Conservation (phyloP, 2,329 filamentous ascomycete genomes). For the Exophiala calicioides region DNA sequence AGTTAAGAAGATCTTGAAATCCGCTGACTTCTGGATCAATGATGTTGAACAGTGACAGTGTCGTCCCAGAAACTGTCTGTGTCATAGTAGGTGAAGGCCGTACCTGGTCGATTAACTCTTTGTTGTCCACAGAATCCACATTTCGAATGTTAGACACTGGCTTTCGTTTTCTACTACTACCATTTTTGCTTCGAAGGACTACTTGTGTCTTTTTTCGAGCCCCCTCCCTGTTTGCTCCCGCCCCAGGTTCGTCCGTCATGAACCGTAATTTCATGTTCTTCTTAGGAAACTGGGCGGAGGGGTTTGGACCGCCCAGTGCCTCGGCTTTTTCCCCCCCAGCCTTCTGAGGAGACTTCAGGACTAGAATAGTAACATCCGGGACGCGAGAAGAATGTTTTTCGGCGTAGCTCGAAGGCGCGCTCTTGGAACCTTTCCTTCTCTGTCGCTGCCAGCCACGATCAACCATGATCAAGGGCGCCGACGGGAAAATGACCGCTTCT, state of each 20-base stretch:
- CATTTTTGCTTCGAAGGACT: constrained; percentile 5
- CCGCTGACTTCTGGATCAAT: constrained; percentile 23
- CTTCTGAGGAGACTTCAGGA: no score
- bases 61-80: constrained; percentile 7
- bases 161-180: neutral
- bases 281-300: no score
- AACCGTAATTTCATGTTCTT: constrained; percentile 13
- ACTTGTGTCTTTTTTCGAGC: no score
- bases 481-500: constrained; percentile 23
- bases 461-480: constrained; percentile 26
- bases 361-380: constrained; percentile 21
- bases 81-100: neutral
- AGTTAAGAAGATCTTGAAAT: constrained; percentile 17
- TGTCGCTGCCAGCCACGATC: constrained; percentile 26
- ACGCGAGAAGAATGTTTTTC: constrained; percentile 11
- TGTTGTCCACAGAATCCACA: neutral
- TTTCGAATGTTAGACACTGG: neutral
- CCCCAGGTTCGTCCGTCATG: constrained; percentile 17
- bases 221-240: no score
- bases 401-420: neutral
- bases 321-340: neutral
- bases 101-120: no score
- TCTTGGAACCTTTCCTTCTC: constrained; percentile 12
- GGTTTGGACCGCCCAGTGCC: neutral
- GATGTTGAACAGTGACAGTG: constrained; percentile 15